Evolutionary conservation across 352 stramenopile species (phyloP), one percentile per base, ranked within the genome.

Genomic region (Aphanomyces stellatus): DNA sequence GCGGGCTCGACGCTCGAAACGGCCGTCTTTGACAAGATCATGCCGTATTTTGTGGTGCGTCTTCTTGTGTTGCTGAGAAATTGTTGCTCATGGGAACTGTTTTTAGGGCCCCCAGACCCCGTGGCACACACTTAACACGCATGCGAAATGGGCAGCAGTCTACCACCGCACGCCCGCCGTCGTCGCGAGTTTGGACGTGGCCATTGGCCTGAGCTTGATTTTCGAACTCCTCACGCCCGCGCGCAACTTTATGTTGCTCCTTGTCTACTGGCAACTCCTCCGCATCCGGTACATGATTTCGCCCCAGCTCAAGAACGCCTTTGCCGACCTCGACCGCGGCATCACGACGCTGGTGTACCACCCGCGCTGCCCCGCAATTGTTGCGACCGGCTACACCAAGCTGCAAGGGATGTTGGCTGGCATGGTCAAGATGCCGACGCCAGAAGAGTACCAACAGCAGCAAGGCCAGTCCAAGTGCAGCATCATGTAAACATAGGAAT

Each of bases 221-320:
- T 22, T 96, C n/a, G 83, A 96, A 74, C 69, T 95, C 73, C 75
- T 96, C 64, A 85, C 81, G 60, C 87, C 88, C 2, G 76, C 81
- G 37, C 82, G 88, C 68, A 96, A 93, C 76, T 89, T 96, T 41
- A 59, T 96, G 72, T 75, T 94, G 51, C 76, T 88, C 22, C 75
- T 96, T 69, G 74, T 94, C 64, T 95, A 92, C 79, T 96, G 88
- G 88, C 88, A 96, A 75, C 77, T 94, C 62, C 73, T 96, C 57
- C 88, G 88, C 56, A 84, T 96, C 73, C 86, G 88, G 69, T 96
- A 96, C 78, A 96, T 96, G 88, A 90, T 93, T 73, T 93, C 84
- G 43, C 83, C 84, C 55, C 80, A 88, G 70, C 74, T 96, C 33
- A 85, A 93, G 71, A 80, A 94, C 42, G 79, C 80, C 11, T 96